Evolutionary conservation across 352 stramenopile genomes (phyloP).

Genomic region (Saprolegnia diclina): DNA sequence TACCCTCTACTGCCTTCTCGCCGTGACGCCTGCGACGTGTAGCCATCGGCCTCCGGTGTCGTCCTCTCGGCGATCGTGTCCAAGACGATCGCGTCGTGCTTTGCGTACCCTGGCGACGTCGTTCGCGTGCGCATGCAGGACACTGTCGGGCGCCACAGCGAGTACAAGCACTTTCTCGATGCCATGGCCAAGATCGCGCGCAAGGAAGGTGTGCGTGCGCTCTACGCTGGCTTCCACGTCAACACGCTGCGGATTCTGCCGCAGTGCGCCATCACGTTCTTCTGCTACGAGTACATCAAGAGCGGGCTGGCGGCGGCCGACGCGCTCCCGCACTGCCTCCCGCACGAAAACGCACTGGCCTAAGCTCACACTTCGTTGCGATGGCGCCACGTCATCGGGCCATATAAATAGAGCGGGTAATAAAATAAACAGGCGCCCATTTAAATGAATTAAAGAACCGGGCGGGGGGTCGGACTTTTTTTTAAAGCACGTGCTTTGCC

Average conservation of each 20-base stretch:
- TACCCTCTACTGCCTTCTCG: background rate
- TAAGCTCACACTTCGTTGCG: too few relatives aligned
- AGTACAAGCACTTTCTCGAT: slow-evolving; percentile 26
- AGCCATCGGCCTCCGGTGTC: slow-evolving; percentile 13
- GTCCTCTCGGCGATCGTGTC: slow-evolving; percentile 23
- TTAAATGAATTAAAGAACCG: too few relatives aligned
- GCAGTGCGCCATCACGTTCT: slow-evolving; percentile 23
- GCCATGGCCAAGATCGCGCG: slow-evolving; percentile 22
- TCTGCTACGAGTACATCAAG: slow-evolving; percentile 24
- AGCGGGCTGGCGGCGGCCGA: background rate
- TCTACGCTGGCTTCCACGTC: slow-evolving; percentile 24
- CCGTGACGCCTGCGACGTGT: background rate
- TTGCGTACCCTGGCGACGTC: slow-evolving; percentile 20
- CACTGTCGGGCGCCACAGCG: slow-evolving; percentile 6
- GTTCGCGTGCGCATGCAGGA: slow-evolving; percentile 25
- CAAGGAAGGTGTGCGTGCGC: slow-evolving; percentile 9
- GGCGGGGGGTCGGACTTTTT: too few relatives aligned
- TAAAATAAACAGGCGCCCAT: too few relatives aligned
- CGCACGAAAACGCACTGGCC: too few relatives aligned
- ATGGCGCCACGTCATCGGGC: too few relatives aligned
- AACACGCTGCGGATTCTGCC: slow-evolving; percentile 24
- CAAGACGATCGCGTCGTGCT: slow-evolving; percentile 15
- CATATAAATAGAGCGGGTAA: too few relatives aligned
- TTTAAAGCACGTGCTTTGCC: too few relatives aligned
- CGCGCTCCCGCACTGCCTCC: background rate